Conservation (phyloP, 352 stramenopile genomes). For the Globisporangium orthogonon region DNA sequence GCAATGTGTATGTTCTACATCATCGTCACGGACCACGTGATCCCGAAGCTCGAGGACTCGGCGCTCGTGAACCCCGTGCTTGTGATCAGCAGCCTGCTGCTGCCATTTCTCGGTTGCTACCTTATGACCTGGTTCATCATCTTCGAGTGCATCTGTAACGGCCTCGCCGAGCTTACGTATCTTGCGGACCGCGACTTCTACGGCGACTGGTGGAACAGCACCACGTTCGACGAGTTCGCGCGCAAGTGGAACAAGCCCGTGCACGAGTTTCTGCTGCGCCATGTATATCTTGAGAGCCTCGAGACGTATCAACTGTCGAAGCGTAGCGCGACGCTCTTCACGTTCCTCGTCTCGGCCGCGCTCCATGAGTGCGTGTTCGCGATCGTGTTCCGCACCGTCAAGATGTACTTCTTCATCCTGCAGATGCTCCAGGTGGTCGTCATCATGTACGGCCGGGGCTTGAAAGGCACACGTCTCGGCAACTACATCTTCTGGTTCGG, state of each 20-base stretch:
- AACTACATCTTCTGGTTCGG: constrained; percentile 80
- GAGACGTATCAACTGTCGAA: constrained; percentile 68
- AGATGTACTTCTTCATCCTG: constrained; percentile 90
- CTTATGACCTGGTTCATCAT: constrained; percentile 95
- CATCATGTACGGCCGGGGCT: constrained; percentile 70
- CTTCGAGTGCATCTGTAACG: constrained; percentile 96
- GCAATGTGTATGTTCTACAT: constrained; percentile 85
- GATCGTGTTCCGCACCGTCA: constrained; percentile 92
- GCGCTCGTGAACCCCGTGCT: constrained; percentile 47
- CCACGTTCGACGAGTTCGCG: constrained; percentile 87
- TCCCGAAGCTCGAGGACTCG: constrained; percentile 73
- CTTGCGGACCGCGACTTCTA: constrained; percentile 93
- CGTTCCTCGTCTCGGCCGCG: constrained; percentile 93
- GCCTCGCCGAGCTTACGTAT: constrained; percentile 91
- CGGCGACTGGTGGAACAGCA: constrained; percentile 97
- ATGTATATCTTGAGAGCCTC: constrained; percentile 78
- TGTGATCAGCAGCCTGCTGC: constrained; percentile 76
- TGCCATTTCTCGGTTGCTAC: constrained; percentile 93
- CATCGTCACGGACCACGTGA: constrained; percentile 87
- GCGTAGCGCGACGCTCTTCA: constrained; percentile 76
- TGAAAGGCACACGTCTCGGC: constrained; percentile 67
- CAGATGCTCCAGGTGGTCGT: constrained; percentile 95
- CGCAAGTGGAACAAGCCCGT: constrained; percentile 97
- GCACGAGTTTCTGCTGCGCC: constrained; percentile 91
- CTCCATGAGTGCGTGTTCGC: constrained; percentile 95